phyloP scores from a whole-genome alignment of 2,329 filamentous ascomycete genomes.

The Westerdykella sp. region DNA sequence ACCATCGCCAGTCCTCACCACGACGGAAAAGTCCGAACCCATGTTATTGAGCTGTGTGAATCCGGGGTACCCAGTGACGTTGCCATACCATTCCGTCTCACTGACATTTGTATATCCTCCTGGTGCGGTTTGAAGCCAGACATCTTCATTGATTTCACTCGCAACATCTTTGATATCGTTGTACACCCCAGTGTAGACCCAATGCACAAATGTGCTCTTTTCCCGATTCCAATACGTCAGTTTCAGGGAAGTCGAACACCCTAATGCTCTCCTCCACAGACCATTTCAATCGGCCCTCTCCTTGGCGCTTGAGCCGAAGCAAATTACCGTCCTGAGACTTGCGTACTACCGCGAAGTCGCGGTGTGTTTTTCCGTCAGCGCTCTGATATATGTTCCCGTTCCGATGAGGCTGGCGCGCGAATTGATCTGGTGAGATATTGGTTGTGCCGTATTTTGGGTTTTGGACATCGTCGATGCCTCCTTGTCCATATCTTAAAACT shows the following conservation, averaged over 20 bases:
- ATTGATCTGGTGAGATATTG: neutral
- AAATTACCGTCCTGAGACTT: neutral
- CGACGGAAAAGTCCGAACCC: neutral
- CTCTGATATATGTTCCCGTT: conserved; percentile 1
- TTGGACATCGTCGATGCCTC: neutral
- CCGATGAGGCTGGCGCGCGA: neutral
- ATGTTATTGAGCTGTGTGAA: conserved; percentile 1
- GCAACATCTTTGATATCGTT: neutral
- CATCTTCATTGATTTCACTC: neutral
- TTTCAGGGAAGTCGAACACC: neutral
- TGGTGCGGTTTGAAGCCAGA: neutral
- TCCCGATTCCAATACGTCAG: neutral
- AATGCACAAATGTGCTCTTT: neutral
- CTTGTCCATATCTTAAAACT: neutral
- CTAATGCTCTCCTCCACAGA: neutral
- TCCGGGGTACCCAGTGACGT: neutral
- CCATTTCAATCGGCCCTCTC: neutral
- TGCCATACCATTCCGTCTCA: neutral
- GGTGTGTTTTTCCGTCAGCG: neutral
- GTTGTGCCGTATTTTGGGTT: neutral
- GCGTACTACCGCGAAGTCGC: neutral
- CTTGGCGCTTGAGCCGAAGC: neutral
- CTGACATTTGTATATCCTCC: neutral
- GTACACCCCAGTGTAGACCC: neutral
- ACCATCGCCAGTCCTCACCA: neutral